phyloP scores from a whole-genome alignment of 2,329 filamentous ascomycete species.

The Exophiala alcalophila region DNA sequence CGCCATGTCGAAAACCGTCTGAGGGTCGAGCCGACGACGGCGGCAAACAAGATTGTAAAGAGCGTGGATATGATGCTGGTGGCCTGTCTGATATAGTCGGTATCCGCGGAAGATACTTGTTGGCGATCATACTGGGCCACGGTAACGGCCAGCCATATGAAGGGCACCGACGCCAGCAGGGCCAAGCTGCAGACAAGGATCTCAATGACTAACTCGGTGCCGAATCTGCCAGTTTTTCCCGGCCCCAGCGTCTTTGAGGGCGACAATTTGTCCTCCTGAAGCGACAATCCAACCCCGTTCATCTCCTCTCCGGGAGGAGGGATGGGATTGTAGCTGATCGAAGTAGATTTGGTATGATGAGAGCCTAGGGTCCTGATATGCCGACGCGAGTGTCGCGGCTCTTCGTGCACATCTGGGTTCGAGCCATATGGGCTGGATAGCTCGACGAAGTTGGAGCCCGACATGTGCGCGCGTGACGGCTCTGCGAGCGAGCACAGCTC shows the following conservation, averaged over 20 bases:
- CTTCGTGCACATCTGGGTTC: not conserved
- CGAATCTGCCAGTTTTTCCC: slow-evolving; percentile 16
- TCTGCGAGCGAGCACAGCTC: too few relatives aligned
- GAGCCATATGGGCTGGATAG: slow-evolving; percentile 14
- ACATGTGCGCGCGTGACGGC: too few relatives aligned
- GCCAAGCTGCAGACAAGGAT: slow-evolving; percentile 16
- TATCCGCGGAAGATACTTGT: slow-evolving; percentile 8
- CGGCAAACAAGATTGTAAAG: slow-evolving; percentile 29
- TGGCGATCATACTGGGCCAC: slow-evolving; percentile 10
- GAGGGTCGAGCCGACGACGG: slow-evolving; percentile 23
- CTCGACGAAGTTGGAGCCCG: slow-evolving; percentile 14
- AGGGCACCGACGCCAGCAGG: slow-evolving; percentile 12
- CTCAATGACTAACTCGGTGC: slow-evolving; percentile 18
- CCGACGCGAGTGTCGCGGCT: not conserved
- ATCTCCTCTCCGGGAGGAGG: slow-evolving; percentile 7
- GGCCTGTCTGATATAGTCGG: slow-evolving; percentile 14
- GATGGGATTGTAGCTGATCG: slow-evolving; percentile 15
- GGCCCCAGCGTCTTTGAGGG: slow-evolving; percentile 1
- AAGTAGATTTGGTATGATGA: slow-evolving; percentile 5
- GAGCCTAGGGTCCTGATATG: slow-evolving; percentile 6
- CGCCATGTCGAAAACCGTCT: slow-evolving; percentile 24
- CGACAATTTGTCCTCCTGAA: not conserved
- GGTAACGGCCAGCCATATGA: slow-evolving; percentile 18
- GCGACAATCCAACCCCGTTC: not conserved
- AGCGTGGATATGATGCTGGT: slow-evolving; percentile 22